phyloP scores from a whole-genome alignment of 768 basidiomycete genomes.

The Leccinum barrowsii region DNA sequence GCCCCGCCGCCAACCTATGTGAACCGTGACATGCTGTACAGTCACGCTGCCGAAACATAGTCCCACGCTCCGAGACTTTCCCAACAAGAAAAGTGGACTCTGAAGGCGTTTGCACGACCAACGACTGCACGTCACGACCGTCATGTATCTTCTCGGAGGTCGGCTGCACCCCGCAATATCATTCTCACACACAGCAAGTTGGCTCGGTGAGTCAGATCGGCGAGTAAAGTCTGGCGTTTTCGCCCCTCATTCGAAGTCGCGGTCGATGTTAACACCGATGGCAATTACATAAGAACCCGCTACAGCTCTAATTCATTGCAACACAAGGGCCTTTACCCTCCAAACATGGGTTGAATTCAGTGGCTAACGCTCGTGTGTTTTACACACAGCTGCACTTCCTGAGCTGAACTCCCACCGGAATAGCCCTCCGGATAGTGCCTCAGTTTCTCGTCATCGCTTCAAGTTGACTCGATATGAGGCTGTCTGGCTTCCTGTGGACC shows the following conservation, averaged over 20 bases:
- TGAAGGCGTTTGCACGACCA: background rate
- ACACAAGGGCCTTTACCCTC: constrained; percentile 7
- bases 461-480: constrained; percentile 24
- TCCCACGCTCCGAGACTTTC: background rate
- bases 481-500: constrained; percentile 22
- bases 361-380: constrained; percentile 2
- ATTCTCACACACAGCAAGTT: constrained; percentile 31
- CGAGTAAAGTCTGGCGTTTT: constrained; percentile 27
- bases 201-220: constrained; percentile 28
- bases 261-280: constrained; percentile 21
- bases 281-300: constrained; percentile 10
- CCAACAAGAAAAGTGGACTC: background rate
- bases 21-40: constrained; percentile 9
- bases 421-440: constrained; percentile 1
- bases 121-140: background rate
- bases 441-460: constrained; percentile 16
- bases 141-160: constrained; percentile 11
- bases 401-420: constrained; percentile 9
- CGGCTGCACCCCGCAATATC: constrained; percentile 2
- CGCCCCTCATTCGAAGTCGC: constrained; percentile 11
- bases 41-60: background rate
- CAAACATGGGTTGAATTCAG: constrained; percentile 18
- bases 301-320: constrained; percentile 14
- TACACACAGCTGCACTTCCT: constrained; percentile 18
- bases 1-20: constrained; percentile 1